These are phyloP conservation scores for Karstenula rhodostoma DNA, from an alignment of 2,329 filamentous ascomycete genomes.

Conservation along the genomic window DNA sequence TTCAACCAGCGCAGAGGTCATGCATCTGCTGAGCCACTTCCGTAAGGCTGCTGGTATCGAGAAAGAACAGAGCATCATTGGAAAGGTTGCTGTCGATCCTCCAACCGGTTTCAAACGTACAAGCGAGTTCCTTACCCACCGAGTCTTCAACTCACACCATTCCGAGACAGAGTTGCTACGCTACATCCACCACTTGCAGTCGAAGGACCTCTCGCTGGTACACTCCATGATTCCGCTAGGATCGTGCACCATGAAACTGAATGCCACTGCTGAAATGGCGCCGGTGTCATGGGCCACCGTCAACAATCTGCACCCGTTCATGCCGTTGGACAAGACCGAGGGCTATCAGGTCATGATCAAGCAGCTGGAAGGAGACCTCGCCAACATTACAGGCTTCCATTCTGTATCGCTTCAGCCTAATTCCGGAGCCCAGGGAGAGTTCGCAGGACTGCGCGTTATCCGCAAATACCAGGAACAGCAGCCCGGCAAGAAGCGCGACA, in stretches of 20 bases:
- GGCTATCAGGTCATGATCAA: slow-evolving; percentile 76
- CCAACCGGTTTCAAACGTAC: slow-evolving; percentile 69
- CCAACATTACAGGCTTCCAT: slow-evolving; percentile 87
- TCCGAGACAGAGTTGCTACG: slow-evolving; percentile 93
- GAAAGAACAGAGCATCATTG: slow-evolving; percentile 20
- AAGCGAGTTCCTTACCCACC: slow-evolving; percentile 82
- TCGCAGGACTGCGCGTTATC: slow-evolving; percentile 87
- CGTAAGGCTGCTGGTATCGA: slow-evolving; percentile 51
- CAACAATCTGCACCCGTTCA: slow-evolving; percentile 82
- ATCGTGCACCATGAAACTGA: slow-evolving; percentile 98
- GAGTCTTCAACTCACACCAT: slow-evolving; percentile 93
- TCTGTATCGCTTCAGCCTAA: slow-evolving; percentile 92
- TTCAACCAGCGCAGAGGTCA: slow-evolving; percentile 63
- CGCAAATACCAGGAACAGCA: slow-evolving; percentile 80
- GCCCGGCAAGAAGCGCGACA: slow-evolving; percentile 76
- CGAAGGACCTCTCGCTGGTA: slow-evolving; percentile 90
- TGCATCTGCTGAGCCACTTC: slow-evolving; percentile 66
- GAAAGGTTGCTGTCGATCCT: slow-evolving; percentile 50
- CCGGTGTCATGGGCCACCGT: slow-evolving; percentile 81
- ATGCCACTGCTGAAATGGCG: slow-evolving; percentile 92
- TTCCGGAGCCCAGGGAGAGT: slow-evolving; percentile 95
- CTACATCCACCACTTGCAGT: slow-evolving; percentile 92
- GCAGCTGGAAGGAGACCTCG: slow-evolving; percentile 77
- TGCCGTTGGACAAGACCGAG: slow-evolving; percentile 67
- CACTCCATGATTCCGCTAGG: slow-evolving; percentile 98